Evolutionary conservation across 164 flowering plant genomes (phyloP).

Genomic region (Stephania yunnanensis): DNA sequence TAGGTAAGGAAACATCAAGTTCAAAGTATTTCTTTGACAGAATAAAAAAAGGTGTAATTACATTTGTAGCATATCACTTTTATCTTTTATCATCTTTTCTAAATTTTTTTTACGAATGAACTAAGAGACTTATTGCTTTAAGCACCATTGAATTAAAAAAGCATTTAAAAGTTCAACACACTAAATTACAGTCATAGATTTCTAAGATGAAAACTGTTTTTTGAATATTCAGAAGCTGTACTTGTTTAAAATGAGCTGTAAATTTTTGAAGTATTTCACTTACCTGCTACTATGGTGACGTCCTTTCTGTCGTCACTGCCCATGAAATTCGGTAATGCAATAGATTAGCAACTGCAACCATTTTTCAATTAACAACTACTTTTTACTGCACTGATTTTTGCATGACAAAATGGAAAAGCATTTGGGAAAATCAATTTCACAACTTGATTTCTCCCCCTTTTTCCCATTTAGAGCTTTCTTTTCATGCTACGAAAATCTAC

Average conservation of each 20-base stretch:
- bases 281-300: neutral
- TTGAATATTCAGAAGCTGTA: too few relatives aligned
- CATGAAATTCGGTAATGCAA: neutral
- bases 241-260: neutral
- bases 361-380: neutral
- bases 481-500: neutral
- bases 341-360: neutral
- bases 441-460: neutral
- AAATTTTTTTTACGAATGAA: too few relatives aligned
- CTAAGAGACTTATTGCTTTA: too few relatives aligned
- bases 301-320: neutral
- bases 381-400: neutral
- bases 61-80: too few relatives aligned
- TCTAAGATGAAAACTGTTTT: too few relatives aligned
- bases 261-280: neutral
- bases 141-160: too few relatives aligned
- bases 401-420: slow-evolving; percentile 1
- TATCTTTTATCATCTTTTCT: too few relatives aligned
- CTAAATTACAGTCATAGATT: too few relatives aligned
- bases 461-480: neutral
- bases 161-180: neutral
- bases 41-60: too few relatives aligned
- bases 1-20: too few relatives aligned
- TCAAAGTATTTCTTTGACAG: too few relatives aligned
- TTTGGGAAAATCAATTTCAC: neutral